phyloP scores from a whole-genome alignment of 1,139 yeast species.

The Yamadazyma triangularis region DNA sequence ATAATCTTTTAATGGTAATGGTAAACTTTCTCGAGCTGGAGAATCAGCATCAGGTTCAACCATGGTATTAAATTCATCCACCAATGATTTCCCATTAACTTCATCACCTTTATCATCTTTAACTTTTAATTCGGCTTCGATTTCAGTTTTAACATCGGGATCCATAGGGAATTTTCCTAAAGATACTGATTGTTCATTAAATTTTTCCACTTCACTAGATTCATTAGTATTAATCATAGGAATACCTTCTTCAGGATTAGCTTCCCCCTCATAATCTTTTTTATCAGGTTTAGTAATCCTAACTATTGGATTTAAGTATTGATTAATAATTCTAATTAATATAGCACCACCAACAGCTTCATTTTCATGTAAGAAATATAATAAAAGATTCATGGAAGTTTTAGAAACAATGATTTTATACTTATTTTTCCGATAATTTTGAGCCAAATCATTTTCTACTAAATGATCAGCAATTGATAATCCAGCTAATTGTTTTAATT shows the following conservation, averaged over 20 bases:
- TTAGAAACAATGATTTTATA: conserved; percentile 75
- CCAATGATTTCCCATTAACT: conserved; percentile 23
- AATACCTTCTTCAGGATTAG: conserved; percentile 61
- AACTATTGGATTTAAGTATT: conserved; percentile 70
- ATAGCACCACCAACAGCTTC: conserved; percentile 92
- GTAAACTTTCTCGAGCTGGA: conserved; percentile 71
- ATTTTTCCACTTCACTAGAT: conserved; percentile 47
- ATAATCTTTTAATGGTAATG: conserved; percentile 80
- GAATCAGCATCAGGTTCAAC: conserved; percentile 54
- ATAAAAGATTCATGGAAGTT: conserved; percentile 76
- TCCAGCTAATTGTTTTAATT: conserved; percentile 66
- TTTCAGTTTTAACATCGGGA: conserved; percentile 77
- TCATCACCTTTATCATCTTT: conserved; percentile 49
- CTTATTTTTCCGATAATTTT: conserved; percentile 66
- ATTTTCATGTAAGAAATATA: conserved; percentile 86
- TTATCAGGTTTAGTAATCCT: conserved; percentile 45
- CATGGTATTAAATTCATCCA: conserved; percentile 49
- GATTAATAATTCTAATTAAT: conserved; percentile 79
- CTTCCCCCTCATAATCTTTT: conserved; percentile 43
- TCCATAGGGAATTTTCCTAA: conserved; percentile 84
- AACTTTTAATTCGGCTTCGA: conserved; percentile 75
- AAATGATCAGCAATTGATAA: conserved; percentile 78
- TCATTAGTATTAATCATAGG: conserved; percentile 45
- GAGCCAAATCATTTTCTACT: conserved; percentile 76
- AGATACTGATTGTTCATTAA: conserved; percentile 70